Evolutionary conservation across 208 protist genomes (phyloP), one percentile per base, ranked within the genome.

Genomic region (Wallacemonas sp.): DNA sequence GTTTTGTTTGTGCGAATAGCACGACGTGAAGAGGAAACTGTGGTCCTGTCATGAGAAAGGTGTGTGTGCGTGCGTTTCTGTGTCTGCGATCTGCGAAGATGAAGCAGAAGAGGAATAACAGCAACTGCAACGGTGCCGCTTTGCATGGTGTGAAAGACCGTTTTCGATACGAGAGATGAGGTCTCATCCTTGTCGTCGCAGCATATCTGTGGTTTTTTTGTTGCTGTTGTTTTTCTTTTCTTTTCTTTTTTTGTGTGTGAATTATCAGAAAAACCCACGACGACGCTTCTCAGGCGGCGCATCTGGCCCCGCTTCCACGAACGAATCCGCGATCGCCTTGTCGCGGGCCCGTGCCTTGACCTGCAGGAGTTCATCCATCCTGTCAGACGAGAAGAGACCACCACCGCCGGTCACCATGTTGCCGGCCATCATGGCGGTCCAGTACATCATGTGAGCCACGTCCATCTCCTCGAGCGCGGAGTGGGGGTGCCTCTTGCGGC

Each of bases 361-460:
- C 33, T 78, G 33, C 17, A 61, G 32, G 43, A 81, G 48, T 43
- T 83, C 65, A 29, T 72, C 55, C 36, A 87, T 43, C 12, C 76
- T 66, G 24, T 87, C 77, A 8, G 49, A 74, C 30, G 52, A 58
- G 58, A 90, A 90, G 23, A 83, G n/a, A 16, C 73, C 68, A 29
- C 80, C 69, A 16, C 83, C 79, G 21, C 79, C 76, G 24, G 63
- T 58, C 23, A 77, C 63, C 19, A 68, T 49, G 14, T 60, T 73
- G 38, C 87, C 87, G 1, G 81, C 61, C 44, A 74, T 65, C 76
- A 91, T 79, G 6, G 80, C 61, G 12, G 39, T 21, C 85, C 87
- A 94, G 62, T 90, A 94, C 4, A 83, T 48, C 17, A 83, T 6
- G 57, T 94, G 87, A 2, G 80, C 52, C 21, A 70, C 78, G 44